Evolutionary conservation across 2,329 filamentous ascomycete genomes (phyloP), one percentile per base, ranked within the genome.

Genomic region (Aureobasidium sp.): DNA sequence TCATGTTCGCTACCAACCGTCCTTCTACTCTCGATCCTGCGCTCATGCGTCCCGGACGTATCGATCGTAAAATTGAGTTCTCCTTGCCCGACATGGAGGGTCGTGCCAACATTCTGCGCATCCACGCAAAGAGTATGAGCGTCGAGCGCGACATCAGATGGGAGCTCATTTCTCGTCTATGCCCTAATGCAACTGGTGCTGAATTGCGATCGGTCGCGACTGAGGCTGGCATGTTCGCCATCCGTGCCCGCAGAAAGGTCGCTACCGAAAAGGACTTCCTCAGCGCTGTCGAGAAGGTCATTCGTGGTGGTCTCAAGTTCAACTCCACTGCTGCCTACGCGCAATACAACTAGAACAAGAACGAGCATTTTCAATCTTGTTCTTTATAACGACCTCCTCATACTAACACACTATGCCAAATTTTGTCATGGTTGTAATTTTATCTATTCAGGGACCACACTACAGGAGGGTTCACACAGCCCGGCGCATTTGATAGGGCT

Each of bases 41-140:
- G 2, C 83, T 97, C 67, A 97, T 97, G 91, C 85, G 93, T 79
- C 93, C 93, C 12, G 93, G 93, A 36, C 92, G 93, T 83, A 97
- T 97, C 71, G 93, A 97, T 76, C 86, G 94, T 71, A 99, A 99
- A 84, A 99, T 99, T 70, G 94, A 99, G 77, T 99, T 99, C 80
- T 93, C 91, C 0, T 84, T 99, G 27, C 94, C 94, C 27, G 94
- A 99, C 75, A 90, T 97, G 69, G 94, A 99, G 76, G 94, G 94
- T 57, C 88, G 94, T 68, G 94, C 94, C 72, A 97, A 97, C 78
- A 97, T 99, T 72, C 84, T 99, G 48, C 89, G 94, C 56, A 99
- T 99, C 71, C 94, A 97, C 80, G 94, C 94, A 70, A 99, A 97
- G 88, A 96, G 90, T 74, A 99, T 99, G 94, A 97, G 91, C 20